Conservation (phyloP, 805 yeast genomes). For the Sugiyamaella boreocaroliniensis region DNA sequence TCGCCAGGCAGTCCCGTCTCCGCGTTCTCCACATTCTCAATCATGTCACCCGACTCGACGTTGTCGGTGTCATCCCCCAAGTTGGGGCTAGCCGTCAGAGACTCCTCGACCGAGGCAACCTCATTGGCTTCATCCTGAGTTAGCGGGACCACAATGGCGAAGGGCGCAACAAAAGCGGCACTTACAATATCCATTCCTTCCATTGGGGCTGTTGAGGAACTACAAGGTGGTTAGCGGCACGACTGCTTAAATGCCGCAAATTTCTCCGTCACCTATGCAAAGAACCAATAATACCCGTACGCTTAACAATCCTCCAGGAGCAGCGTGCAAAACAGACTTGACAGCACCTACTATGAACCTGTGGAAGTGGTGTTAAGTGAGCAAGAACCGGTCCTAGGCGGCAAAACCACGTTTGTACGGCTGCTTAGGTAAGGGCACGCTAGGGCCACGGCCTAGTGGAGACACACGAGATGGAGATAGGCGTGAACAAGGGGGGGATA, state of each 20-base stretch:
- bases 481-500: too few species aligned
- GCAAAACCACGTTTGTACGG: neutral
- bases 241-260: neutral
- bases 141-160: neutral
- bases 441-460: too few species aligned
- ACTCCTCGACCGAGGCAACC: neutral
- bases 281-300: neutral
- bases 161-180: neutral
- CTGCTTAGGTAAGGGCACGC: neutral
- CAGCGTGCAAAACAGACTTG: neutral
- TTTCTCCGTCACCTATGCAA: neutral
- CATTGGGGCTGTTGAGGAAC: neutral
- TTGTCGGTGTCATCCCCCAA: neutral
- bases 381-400: neutral
- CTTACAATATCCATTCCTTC: constrained; percentile 11
- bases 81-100: neutral
- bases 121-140: constrained; percentile 3
- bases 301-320: neutral
- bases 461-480: too few species aligned
- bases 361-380: neutral
- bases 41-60: neutral
- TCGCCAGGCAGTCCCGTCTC: constrained; percentile 4
- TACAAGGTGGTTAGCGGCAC: neutral
- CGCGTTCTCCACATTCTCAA: neutral
- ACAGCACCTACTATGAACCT: neutral